These are phyloP conservation scores for Oryza glaberrima DNA, from an alignment of 176 grass and related monocot genomes.

Conservation along the genomic window DNA sequence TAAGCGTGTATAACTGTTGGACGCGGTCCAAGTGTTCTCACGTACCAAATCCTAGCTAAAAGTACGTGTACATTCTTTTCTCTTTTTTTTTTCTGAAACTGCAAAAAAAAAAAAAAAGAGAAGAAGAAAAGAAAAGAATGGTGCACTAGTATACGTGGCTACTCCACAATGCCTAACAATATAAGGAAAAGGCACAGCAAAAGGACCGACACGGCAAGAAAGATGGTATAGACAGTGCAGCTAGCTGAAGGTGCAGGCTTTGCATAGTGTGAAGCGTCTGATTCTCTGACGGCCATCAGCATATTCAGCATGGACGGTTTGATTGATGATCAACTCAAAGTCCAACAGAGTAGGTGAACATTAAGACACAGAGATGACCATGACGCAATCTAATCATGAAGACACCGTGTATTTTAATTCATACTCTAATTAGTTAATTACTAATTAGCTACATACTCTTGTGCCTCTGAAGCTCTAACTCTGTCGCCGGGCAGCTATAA, in stretches of 20 bases:
- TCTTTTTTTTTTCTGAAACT: too few relatives aligned
- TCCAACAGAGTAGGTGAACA: conserved; percentile 31
- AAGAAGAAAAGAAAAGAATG: too few relatives aligned
- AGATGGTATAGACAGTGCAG: too few relatives aligned
- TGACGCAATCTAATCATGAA: conserved; percentile 3
- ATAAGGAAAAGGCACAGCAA: not conserved
- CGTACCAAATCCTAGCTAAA: conserved; percentile 9
- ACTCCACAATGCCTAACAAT: too few relatives aligned
- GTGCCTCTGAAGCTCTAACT: too few relatives aligned
- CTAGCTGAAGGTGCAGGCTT: not conserved
- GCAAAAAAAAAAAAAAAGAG: too few relatives aligned
- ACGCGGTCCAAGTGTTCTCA: conserved; percentile 29
- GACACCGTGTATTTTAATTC: too few relatives aligned
- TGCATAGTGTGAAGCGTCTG: conserved; percentile 29
- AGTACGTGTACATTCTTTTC: too few relatives aligned
- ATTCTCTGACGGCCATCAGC: not conserved
- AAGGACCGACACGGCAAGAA: too few relatives aligned
- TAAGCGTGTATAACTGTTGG: conserved; percentile 6
- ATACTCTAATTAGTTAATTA: too few relatives aligned
- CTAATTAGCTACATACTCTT: too few relatives aligned
- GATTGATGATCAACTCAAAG: conserved; percentile 23
- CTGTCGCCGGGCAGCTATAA: not conserved
- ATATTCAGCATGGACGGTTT: not conserved
- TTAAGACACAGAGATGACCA: not conserved
- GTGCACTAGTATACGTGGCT: too few relatives aligned